phyloP scores from a whole-genome alignment of 441 rosid species.

The Dalechampia spathulata region DNA sequence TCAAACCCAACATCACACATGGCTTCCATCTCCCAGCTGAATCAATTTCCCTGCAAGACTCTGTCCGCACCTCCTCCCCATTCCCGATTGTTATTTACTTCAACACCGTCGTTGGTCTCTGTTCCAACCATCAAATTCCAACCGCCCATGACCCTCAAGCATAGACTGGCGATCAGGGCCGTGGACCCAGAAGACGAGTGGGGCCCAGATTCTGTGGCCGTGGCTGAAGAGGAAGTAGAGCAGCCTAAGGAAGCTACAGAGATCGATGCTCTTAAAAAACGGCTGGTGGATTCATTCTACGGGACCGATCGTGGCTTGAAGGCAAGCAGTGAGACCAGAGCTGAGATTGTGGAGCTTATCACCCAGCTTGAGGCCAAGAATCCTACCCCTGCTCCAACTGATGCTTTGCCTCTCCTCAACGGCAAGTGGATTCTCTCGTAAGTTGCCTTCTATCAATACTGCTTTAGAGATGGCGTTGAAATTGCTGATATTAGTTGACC shows the following conservation, averaged over 20 bases:
- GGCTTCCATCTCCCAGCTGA: constrained; percentile 45
- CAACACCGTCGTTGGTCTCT: constrained; percentile 24
- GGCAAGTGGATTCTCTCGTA: constrained; percentile 98
- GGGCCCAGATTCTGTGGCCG: constrained; percentile 36
- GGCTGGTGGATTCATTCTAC: constrained; percentile 61
- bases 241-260: constrained; percentile 32
- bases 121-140: neutral
- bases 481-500: too few species aligned
- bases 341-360: constrained; percentile 83
- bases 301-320: constrained; percentile 74
- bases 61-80: constrained; percentile 10
- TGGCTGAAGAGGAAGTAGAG: constrained; percentile 23
- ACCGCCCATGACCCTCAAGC: neutral
- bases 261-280: constrained; percentile 52
- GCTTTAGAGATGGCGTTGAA: too few species aligned
- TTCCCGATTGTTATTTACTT: constrained; percentile 1
- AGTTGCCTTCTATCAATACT: constrained; percentile 22
- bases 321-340: constrained; percentile 79
- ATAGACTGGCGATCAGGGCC: constrained; percentile 30
- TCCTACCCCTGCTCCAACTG: constrained; percentile 81
- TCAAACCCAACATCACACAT: too few species aligned
- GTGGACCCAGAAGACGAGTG: constrained; percentile 29
- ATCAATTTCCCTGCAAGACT: constrained; percentile 41
- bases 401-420: constrained; percentile 69
- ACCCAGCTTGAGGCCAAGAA: constrained; percentile 84